Base-by-base conservation (phyloP, 768 basidiomycete species). In the Daedalea quercina region DNA sequence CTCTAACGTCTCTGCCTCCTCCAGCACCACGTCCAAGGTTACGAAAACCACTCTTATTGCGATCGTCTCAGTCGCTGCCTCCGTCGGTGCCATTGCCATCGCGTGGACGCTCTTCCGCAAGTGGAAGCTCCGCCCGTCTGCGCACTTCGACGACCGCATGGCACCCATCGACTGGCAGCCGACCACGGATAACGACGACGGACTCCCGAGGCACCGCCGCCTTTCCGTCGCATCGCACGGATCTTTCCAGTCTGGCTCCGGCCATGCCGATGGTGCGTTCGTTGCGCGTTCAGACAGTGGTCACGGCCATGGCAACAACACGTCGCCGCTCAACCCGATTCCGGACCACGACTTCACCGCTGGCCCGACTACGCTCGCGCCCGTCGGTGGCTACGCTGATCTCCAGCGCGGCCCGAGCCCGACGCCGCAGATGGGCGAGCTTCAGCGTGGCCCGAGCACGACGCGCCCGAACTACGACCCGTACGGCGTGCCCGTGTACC, bases 71-170 rank as follows among this genome's bases (percentile, higher is more conserved):
- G 73, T 89, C 48, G 91, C 80, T 3, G 76, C 84, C 6, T 81
- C 75, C 44, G 60, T 92, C 41, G 91, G 81, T 48, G 85, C 77
- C 26, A 64, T 85, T 48, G 77, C 78, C 52, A 81, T 92, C 59
- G 74, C 86, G 57, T 94, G 91, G 91, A 94, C 90, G 45, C 70
- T 91, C 63, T 87, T 93, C 75, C 85, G 91, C 73, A 92, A 93
- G 69, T 92, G 89, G 87, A 91, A 92, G 72, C 83, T 93, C 63
- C 82, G 80, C 50, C 81, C 86, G 53, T 92, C 90, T 26, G 76
- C 80, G 63, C 77, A 80, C 60, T 93, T 93, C 65, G 87, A 90
- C 61, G 81, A 83, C 56, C 88, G 90, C 59, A 80, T 94, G 73
- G 81, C 87, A 54, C 90, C 92, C 55, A 90, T 93, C 64, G 84